Conservation (phyloP, 2,329 filamentous ascomycete genomes). For the Colletotrichum sojae region DNA sequence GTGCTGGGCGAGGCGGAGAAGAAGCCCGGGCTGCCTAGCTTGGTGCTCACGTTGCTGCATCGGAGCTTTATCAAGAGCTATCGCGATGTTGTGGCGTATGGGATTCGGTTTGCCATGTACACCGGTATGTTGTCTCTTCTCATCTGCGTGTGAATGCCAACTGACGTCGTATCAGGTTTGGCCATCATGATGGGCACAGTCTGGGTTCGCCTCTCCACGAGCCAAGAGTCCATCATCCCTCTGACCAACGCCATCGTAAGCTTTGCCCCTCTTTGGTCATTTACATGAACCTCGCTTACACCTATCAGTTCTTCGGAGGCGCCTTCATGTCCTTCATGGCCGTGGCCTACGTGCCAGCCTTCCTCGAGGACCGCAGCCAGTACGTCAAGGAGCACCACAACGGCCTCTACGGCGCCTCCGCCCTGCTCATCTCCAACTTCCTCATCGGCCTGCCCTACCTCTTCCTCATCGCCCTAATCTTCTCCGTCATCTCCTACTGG, state of each 20-base stretch:
- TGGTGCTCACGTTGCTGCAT: slow-evolving; percentile 78
- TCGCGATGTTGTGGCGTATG: slow-evolving; percentile 87
- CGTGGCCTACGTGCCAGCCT: slow-evolving; percentile 87
- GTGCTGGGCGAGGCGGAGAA: slow-evolving; percentile 48
- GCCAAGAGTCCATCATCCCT: slow-evolving; percentile 82
- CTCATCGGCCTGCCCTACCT: slow-evolving; percentile 86
- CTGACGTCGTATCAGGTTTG: slow-evolving; percentile 63
- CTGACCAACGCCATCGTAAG: slow-evolving; percentile 81
- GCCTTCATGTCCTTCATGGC: slow-evolving; percentile 88
- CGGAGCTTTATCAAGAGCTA: slow-evolving; percentile 87
- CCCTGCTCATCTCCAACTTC: slow-evolving; percentile 85
- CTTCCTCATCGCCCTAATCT: slow-evolving; percentile 82
- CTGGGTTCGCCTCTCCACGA: slow-evolving; percentile 79
- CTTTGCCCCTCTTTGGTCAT: neutral
- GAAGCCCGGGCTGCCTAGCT: slow-evolving; percentile 61
- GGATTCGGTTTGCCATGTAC: slow-evolving; percentile 88
- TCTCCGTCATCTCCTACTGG: slow-evolving; percentile 85
- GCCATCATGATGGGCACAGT: slow-evolving; percentile 92
- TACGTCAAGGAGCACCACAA: slow-evolving; percentile 86
- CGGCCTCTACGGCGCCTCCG: slow-evolving; percentile 81
- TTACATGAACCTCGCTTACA: neutral
- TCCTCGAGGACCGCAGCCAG: slow-evolving; percentile 81
- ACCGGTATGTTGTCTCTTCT: neutral
- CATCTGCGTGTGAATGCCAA: slow-evolving; percentile 50
- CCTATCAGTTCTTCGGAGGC: slow-evolving; percentile 72